Conservation (phyloP, 208 protist species). For the Trypanosoma platydactyli region DNA sequence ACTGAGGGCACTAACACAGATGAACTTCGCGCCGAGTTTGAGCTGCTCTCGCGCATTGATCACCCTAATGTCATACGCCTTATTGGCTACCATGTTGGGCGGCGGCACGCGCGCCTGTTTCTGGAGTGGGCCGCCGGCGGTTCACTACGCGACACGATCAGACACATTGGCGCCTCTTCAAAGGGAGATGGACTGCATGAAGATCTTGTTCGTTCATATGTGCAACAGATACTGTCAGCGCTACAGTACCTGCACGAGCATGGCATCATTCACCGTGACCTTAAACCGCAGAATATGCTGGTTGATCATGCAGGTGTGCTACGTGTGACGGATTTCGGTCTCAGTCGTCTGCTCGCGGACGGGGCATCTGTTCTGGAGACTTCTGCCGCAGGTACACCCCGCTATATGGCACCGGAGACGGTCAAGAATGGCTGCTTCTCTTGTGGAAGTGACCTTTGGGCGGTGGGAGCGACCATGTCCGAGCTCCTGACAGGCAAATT, state of each 20-base stretch:
- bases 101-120: slow-evolving; percentile 53
- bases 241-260: slow-evolving; percentile 65
- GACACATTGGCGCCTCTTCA: slow-evolving; percentile 26
- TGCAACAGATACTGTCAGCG: slow-evolving; percentile 45
- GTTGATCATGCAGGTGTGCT: slow-evolving; percentile 54
- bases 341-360: slow-evolving; percentile 41
- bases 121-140: slow-evolving; percentile 81
- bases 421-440: slow-evolving; percentile 44
- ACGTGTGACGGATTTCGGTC: slow-evolving; percentile 86
- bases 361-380: slow-evolving; percentile 40
- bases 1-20: slow-evolving; percentile 28
- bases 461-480: slow-evolving; percentile 67
- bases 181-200: slow-evolving; percentile 36
- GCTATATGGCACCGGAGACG: slow-evolving; percentile 71
- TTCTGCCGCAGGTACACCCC: slow-evolving; percentile 52
- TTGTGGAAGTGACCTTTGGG: slow-evolving; percentile 75
- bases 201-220: slow-evolving; percentile 57
- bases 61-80: slow-evolving; percentile 75
- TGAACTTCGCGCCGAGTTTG: slow-evolving; percentile 72
- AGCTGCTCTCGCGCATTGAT: slow-evolving; percentile 52
- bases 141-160: slow-evolving; percentile 59
- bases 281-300: slow-evolving; percentile 87
- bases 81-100: slow-evolving; percentile 59
- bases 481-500: slow-evolving; percentile 55
- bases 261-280: slow-evolving; percentile 78